Base-by-base conservation (phyloP, 2,329 filamentous ascomycete species). In the Seiridium cupressi region DNA sequence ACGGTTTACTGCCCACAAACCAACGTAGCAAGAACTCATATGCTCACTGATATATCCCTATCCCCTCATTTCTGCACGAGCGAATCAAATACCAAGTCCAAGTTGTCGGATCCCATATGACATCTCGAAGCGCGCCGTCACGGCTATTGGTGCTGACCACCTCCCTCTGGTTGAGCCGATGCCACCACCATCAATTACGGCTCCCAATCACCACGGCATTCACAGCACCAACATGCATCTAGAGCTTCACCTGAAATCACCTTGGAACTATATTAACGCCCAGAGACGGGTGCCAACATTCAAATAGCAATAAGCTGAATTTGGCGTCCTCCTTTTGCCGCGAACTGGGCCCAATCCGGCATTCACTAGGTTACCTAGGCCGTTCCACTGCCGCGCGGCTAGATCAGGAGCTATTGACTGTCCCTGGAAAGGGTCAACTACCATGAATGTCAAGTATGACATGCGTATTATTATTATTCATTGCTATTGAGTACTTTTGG, bases 201-300 rank as follows among this genome's bases (percentile, higher is more conserved):
- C 13, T 42, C 13, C 38, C 38, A 42, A 13, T 13, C 13, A 42
- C 13, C 38, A 42, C 38, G 38, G 7, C 38, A 42, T 7, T 42
- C 2, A 47, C 36, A 38, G 18, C 34, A n/a, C 31, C 32, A 44
- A 47, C 40, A 7, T 57, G 51, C 51, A 55, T 57, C 35, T 26
- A n/a, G 5, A 48, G 54, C 54, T 57, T 57, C 54, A 57, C 42
- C 54, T 57, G 54, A 46, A 47, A 57, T 57, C 44, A 35, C n/a
- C 40, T 35, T 57, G 54, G 40, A 31, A 57, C 38, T 11, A 55
- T 35, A 36, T 44, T 26, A 36, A 55, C 40, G n/a, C 35, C 8
- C 13, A 44, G 38, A 9, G 26, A 31, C 53, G 35, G 18, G 36
- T 11, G 13, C 26, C 38, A 53, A 18, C 35, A n/a, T 18, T 10